Conservation (phyloP, 352 stramenopile genomes). For the Phytophthora pseudosyringae region DNA sequence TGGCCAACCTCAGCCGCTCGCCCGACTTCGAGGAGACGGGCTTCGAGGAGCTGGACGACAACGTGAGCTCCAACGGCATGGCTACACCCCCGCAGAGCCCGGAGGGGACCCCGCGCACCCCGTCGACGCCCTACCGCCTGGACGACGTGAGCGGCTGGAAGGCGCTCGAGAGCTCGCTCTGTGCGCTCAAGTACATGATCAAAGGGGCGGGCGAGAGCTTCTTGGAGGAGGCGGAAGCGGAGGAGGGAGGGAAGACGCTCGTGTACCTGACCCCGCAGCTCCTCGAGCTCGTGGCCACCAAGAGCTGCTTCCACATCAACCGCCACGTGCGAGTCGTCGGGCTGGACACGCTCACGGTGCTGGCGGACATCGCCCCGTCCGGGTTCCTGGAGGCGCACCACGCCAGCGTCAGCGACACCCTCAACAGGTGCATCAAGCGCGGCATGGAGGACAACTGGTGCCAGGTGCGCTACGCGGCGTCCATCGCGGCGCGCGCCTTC, state of each 20-base stretch:
- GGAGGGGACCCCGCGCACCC: conserved; percentile 68
- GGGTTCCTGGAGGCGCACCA: conserved; percentile 58
- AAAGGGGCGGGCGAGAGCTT: conserved; percentile 80
- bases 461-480: conserved; percentile 96
- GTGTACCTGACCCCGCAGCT: conserved; percentile 71
- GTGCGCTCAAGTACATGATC: conserved; percentile 87
- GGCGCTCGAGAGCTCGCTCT: conserved; percentile 93
- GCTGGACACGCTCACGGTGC: conserved; percentile 82
- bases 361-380: conserved; percentile 53
- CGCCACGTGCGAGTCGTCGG: conserved; percentile 93
- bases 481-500: conserved; percentile 91
- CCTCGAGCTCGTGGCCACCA: conserved; percentile 73
- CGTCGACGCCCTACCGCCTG: conserved; percentile 83
- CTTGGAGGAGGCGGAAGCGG: conserved; percentile 33
- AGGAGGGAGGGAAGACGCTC: conserved; percentile 35
- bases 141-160: conserved; percentile 98
- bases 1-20: conserved; percentile 74
- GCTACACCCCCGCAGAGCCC: conserved; percentile 68
- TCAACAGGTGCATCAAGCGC: conserved; percentile 74
- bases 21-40: conserved; percentile 84
- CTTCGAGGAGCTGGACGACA: conserved; percentile 80
- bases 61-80: conserved; percentile 84
- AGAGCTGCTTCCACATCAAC: conserved; percentile 94
- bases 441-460: conserved; percentile 97
- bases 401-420: conserved; percentile 44